phyloP scores from a whole-genome alignment of 192 early-diverging fungal genomes.

The Borealophlyctis nickersoniae region DNA sequence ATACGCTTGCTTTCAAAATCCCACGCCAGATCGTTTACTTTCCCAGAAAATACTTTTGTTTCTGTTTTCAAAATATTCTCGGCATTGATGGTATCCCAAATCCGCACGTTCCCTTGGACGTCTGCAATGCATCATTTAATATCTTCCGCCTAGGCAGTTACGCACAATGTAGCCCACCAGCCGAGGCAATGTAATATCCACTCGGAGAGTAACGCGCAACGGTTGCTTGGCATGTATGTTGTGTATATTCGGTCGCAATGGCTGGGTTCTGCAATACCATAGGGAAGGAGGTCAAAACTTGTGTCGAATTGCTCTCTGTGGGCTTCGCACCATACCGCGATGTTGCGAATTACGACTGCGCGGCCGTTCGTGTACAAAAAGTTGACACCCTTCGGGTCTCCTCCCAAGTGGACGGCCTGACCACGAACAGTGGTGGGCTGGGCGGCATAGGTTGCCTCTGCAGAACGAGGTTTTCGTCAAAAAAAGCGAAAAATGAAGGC shows the following conservation, averaged over 20 bases:
- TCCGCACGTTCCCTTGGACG: slow-evolving; percentile 82
- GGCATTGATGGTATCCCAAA: slow-evolving; percentile 86
- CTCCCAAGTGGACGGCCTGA: slow-evolving; percentile 73
- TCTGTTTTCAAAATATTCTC: slow-evolving; percentile 83
- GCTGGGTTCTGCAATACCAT: slow-evolving; percentile 70
- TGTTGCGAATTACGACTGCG: slow-evolving; percentile 78
- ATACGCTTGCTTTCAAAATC: slow-evolving; percentile 92
- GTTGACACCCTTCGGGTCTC: slow-evolving; percentile 76
- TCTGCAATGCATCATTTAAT: slow-evolving; percentile 41
- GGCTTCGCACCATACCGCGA: slow-evolving; percentile 61
- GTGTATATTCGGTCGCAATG: slow-evolving; percentile 78
- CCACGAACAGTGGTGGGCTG: slow-evolving; percentile 77
- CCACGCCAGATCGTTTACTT: slow-evolving; percentile 89
- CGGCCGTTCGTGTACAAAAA: slow-evolving; percentile 90
- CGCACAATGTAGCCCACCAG: slow-evolving; percentile 59
- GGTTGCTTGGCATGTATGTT: slow-evolving; percentile 71
- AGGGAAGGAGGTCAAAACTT: background rate
- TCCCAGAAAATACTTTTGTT: slow-evolving; percentile 66
- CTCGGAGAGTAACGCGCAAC: slow-evolving; percentile 88
- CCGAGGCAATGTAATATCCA: slow-evolving; percentile 95
- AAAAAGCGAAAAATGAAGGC: background rate
- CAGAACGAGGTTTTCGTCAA: background rate
- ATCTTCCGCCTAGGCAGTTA: background rate
- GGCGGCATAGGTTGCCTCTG: slow-evolving; percentile 57
- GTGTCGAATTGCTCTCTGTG: too few species aligned